Conservation (phyloP, 345 rosid genomes). For the Arabidopsis arenosa region DNA sequence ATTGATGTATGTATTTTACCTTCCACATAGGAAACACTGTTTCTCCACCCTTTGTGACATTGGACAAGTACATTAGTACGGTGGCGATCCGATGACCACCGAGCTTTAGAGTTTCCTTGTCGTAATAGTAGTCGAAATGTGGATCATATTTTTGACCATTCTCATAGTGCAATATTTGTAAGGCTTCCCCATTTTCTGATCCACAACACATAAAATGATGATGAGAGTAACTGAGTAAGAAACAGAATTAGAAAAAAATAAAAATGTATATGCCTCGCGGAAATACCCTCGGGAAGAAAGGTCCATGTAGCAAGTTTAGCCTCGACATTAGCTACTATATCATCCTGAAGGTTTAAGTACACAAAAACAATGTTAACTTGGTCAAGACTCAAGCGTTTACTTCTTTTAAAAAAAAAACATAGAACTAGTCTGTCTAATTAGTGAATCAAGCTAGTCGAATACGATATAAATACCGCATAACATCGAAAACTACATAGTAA, state of each 20-base stretch:
- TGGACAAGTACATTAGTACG: slow-evolving; percentile 89
- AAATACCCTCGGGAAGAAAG: slow-evolving; percentile 78
- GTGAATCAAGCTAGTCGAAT: background rate
- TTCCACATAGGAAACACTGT: slow-evolving; percentile 77
- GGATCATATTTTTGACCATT: slow-evolving; percentile 92
- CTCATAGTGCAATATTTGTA: slow-evolving; percentile 85
- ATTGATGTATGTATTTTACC: slow-evolving; percentile 45
- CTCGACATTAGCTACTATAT: slow-evolving; percentile 68
- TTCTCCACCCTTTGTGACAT: slow-evolving; percentile 80
- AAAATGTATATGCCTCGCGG: background rate
- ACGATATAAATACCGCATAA: background rate
- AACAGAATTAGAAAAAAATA: background rate
- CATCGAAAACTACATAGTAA: no score
- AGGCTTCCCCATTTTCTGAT: slow-evolving; percentile 88
- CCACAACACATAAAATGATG: slow-evolving; percentile 13
- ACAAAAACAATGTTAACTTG: background rate
- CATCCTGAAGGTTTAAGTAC: slow-evolving; percentile 56
- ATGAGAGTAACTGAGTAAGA: slow-evolving; percentile 29
- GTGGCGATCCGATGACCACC: slow-evolving; percentile 95
- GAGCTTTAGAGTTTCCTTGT: slow-evolving; percentile 56
- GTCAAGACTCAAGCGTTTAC: no score
- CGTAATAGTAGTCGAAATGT: slow-evolving; percentile 80
- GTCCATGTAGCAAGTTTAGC: slow-evolving; percentile 88
- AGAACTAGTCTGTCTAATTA: background rate
- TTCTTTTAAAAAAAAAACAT: no score